Percentiles rank a stretch among this genome's conserved stretches.
These are phyloP conservation scores for Cryphonectria carpinicola DNA, from an alignment of 2,329 filamentous ascomycete genomes.

Conservation along the genomic window DNA sequence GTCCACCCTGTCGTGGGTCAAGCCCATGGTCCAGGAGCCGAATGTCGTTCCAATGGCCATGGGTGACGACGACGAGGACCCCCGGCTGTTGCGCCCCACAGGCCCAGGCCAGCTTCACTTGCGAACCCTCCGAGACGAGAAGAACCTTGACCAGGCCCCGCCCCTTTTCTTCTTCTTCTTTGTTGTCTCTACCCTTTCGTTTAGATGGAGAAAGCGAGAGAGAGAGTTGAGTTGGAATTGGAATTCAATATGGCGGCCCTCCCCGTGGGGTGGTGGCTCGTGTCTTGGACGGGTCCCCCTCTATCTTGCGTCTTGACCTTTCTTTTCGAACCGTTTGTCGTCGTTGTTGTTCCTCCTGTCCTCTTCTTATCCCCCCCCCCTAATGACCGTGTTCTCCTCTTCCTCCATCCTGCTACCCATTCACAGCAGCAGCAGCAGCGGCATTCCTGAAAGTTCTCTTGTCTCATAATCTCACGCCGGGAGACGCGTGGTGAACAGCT, in stretches of 20 bases:
- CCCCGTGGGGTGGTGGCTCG: slow-evolving; percentile 13
- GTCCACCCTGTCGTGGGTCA: slow-evolving; percentile 24
- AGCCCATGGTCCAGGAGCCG: slow-evolving; percentile 12
- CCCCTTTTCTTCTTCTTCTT: slow-evolving; percentile 11
- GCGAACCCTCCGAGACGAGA: slow-evolving; percentile 17
- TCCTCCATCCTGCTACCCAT: neutral
- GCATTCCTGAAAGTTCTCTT: neutral
- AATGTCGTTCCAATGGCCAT: slow-evolving; percentile 22
- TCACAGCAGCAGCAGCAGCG: neutral
- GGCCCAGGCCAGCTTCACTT: slow-evolving; percentile 18
- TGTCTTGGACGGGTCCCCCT: neutral
- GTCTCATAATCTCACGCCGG: no score
- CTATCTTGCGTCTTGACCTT: neutral
- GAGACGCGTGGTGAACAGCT: slow-evolving; percentile 8
- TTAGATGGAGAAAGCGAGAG: neutral
- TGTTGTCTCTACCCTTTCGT: neutral
- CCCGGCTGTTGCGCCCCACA: slow-evolving; percentile 15
- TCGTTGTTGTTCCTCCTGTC: neutral
- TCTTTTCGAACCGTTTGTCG: slow-evolving; percentile 12
- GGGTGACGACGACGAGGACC: slow-evolving; percentile 16
- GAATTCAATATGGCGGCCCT: slow-evolving; percentile 18
- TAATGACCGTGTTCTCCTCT: slow-evolving; percentile 1
- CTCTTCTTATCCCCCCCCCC: neutral
- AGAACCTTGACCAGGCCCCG: slow-evolving; percentile 10
- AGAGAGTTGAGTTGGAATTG: neutral